Evolutionary conservation across 176 grass and related monocot genomes (phyloP).

Genomic region (Lolium multiflorum): DNA sequence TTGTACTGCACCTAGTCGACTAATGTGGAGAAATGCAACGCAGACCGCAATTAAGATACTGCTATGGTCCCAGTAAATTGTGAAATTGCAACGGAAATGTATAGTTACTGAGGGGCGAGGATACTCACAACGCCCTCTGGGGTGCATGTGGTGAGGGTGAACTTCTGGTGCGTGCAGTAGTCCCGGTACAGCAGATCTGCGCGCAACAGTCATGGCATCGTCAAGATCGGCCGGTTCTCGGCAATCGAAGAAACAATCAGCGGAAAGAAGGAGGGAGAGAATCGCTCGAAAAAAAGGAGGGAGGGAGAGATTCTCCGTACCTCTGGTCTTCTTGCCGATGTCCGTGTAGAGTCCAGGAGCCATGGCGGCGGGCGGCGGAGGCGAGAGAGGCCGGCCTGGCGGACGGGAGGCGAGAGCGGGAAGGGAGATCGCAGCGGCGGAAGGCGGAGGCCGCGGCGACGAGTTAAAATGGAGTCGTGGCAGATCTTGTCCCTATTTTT

Average conservation of each 20-base stretch:
- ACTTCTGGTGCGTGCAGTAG: slow-evolving; percentile 83
- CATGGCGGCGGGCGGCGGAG: slow-evolving; percentile 40
- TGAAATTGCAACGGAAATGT: not conserved
- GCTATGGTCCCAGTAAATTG: not conserved
- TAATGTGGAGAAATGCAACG: not conserved
- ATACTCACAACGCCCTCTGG: slow-evolving; percentile 73
- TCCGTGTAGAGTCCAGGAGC: slow-evolving; percentile 80
- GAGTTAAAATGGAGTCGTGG: slow-evolving; percentile 32
- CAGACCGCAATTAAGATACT: not conserved
- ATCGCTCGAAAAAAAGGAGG: not conserved
- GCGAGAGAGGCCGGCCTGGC: no score
- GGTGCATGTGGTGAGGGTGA: slow-evolving; percentile 72
- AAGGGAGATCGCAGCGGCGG: not conserved
- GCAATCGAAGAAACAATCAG: not conserved
- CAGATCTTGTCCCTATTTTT: slow-evolving; percentile 36
- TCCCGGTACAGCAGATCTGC: slow-evolving; percentile 90
- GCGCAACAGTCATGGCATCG: not conserved
- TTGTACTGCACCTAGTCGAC: not conserved
- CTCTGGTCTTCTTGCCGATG: slow-evolving; percentile 85
- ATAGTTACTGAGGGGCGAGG: not conserved
- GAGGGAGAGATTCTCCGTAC: slow-evolving; percentile 17
- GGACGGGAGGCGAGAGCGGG: not conserved
- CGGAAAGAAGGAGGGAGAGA: not conserved
- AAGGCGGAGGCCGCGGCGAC: slow-evolving; percentile 33
- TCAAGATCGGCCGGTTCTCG: slow-evolving; percentile 24